These are phyloP conservation scores for Nicotiana paniculata DNA, from an alignment of 257 asterid genomes.

Conservation along the genomic window DNA sequence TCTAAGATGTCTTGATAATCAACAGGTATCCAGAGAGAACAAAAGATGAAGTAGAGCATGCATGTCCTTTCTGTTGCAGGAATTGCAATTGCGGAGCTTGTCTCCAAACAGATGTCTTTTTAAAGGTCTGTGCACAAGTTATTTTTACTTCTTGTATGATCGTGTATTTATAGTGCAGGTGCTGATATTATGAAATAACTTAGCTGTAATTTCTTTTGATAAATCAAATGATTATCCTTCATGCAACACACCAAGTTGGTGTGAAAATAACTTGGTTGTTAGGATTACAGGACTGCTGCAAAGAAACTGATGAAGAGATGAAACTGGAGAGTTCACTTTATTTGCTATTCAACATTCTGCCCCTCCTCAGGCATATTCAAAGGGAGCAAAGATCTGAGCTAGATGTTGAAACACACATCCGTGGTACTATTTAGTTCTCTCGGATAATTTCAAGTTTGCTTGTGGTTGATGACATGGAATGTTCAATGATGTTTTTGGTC, in stretches of 20 bases:
- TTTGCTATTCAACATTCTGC: constrained; percentile 53
- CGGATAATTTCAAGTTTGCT: constrained; percentile 2
- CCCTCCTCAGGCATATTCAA: constrained; percentile 57
- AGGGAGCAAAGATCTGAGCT: constrained; percentile 55
- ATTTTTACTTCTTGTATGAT: not conserved
- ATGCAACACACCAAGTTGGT: not conserved
- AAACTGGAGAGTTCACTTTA: constrained; percentile 45
- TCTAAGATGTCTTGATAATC: constrained; percentile 5
- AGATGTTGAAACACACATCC: constrained; percentile 41
- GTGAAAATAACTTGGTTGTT: constrained; percentile 3
- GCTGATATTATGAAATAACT: constrained; percentile 3
- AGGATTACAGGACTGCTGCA: constrained; percentile 23
- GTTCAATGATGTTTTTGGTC: constrained; percentile 10
- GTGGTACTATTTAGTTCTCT: constrained; percentile 29
- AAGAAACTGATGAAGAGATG: constrained; percentile 34
- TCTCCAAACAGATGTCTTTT: constrained; percentile 38
- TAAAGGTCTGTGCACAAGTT: constrained; percentile 31
- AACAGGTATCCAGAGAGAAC: constrained; percentile 67
- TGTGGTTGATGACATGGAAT: constrained; percentile 2
- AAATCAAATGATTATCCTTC: not conserved
- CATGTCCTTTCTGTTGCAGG: constrained; percentile 68
- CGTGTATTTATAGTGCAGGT: not conserved
- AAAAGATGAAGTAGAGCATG: constrained; percentile 34
- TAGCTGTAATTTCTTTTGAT: constrained; percentile 5
- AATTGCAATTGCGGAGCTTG: constrained; percentile 75